Percentiles rank a stretch among this genome's conserved stretches.
Evolutionary conservation across 352 stramenopile genomes (phyloP).

Genomic region (Globisporangium canariense): DNA sequence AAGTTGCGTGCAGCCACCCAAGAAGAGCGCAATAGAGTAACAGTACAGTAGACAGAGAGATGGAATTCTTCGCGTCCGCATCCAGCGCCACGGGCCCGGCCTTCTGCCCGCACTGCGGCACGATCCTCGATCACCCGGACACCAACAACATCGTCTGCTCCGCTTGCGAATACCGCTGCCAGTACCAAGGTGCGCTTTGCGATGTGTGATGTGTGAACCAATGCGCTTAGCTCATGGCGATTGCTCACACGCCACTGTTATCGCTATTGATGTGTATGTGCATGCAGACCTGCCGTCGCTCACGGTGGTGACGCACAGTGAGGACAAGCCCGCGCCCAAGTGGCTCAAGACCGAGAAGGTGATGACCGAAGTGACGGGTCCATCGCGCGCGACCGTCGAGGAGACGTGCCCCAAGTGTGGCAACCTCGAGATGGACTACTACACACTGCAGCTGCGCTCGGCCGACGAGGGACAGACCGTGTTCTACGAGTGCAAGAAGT

Average conservation of each 20-base stretch:
- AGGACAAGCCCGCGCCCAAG: conserved; percentile 76
- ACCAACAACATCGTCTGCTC: conserved; percentile 88
- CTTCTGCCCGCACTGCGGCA: conserved; percentile 88
- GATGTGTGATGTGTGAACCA: no score
- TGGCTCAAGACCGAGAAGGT: conserved; percentile 72
- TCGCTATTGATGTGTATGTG: conserved; percentile 2
- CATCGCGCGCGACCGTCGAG: conserved; percentile 94
- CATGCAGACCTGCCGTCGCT: conserved; percentile 71
- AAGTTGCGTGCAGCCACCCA: not conserved
- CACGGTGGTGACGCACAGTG: conserved; percentile 67
- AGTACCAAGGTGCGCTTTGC: conserved; percentile 61
- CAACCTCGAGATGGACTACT: conserved; percentile 97
- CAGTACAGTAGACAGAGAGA: conserved; percentile 12
- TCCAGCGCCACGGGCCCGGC: conserved; percentile 58
- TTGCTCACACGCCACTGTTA: conserved; percentile 5
- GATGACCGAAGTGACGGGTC: conserved; percentile 81
- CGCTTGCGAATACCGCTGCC: conserved; percentile 79
- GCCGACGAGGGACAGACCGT: conserved; percentile 99
- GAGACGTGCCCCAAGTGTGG: conserved; percentile 98
- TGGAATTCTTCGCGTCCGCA: conserved; percentile 75
- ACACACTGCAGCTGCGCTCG: conserved; percentile 98
- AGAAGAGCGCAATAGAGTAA: not conserved
- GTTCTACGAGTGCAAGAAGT: conserved; percentile 99
- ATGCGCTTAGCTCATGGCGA: not conserved
- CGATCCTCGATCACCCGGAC: conserved; percentile 84